phyloP scores from a whole-genome alignment of 495 filamentous ascomycete genomes.

The Tetracladium marchalianum region DNA sequence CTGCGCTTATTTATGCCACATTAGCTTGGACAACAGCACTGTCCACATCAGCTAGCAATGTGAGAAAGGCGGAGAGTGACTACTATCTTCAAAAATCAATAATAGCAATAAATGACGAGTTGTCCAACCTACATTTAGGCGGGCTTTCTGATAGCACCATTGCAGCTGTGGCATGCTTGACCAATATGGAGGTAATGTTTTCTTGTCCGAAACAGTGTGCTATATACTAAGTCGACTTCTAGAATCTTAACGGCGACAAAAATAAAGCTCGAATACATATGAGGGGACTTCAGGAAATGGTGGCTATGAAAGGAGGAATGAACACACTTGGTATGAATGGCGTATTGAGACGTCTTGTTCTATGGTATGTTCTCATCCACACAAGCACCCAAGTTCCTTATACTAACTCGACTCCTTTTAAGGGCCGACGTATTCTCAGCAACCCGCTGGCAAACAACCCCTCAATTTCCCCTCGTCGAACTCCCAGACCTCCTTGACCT shows the following conservation, averaged over 20 bases:
- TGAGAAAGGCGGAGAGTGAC: no score
- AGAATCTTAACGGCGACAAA: slow-evolving; percentile 9
- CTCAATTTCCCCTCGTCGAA: not conserved
- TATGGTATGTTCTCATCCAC: no score
- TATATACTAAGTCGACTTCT: not conserved
- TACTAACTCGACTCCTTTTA: no score
- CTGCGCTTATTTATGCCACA: no score
- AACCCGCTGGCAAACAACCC: not conserved
- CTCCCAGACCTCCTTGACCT: not conserved
- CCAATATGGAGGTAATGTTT: not conserved
- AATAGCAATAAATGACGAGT: no score
- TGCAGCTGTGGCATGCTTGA: not conserved
- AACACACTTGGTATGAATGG: slow-evolving; percentile 3
- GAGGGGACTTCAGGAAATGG: slow-evolving; percentile 9
- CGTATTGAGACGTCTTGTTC: not conserved
- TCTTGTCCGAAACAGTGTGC: not conserved
- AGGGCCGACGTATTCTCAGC: not conserved
- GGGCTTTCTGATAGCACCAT: not conserved
- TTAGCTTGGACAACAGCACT: no score
- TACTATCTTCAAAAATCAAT: no score
- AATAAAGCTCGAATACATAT: slow-evolving; percentile 6
- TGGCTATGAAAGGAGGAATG: slow-evolving; percentile 10
- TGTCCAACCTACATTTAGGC: no score
- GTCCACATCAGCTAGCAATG: no score
- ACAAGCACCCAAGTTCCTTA: no score